phyloP scores from a whole-genome alignment of 129 eudicot genomes.

The Sambucus nigra region DNA sequence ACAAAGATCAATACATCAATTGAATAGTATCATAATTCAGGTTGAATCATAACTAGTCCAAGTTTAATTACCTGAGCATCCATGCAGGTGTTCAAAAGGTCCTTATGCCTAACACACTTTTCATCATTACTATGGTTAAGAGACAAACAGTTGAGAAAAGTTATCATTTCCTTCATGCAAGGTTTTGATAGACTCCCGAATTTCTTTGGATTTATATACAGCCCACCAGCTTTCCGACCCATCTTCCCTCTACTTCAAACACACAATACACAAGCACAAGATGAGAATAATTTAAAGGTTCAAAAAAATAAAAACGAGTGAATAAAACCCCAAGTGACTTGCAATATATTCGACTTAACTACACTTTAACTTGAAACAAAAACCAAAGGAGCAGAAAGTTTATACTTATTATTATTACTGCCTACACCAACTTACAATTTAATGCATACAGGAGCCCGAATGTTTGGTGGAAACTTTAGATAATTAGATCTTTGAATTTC shows the following conservation, averaged over 20 bases:
- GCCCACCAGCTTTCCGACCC: conserved; percentile 50
- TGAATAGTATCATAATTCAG: background rate
- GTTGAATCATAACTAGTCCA: too few species aligned
- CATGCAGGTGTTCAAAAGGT: conserved; percentile 46
- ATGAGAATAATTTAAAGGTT: too few species aligned
- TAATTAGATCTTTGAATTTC: too few species aligned
- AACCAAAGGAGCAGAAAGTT: too few species aligned
- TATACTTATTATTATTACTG: too few species aligned
- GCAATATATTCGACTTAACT: too few species aligned
- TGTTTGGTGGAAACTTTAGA: too few species aligned
- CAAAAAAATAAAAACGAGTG: too few species aligned
- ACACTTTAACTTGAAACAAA: too few species aligned
- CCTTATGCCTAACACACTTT: conserved; percentile 48
- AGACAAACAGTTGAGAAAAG: conserved; percentile 54
- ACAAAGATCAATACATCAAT: background rate
- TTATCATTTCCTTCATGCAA: conserved; percentile 46
- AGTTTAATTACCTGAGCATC: conserved; percentile 41
- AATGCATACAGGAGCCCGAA: too few species aligned
- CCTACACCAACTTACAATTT: too few species aligned
- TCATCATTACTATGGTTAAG: conserved; percentile 33
- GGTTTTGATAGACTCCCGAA: conserved; percentile 45
- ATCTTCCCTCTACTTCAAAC: conserved; percentile 23
- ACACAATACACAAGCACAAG: background rate
- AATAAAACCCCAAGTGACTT: too few species aligned
- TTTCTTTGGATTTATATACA: conserved; percentile 39